Evolutionary conservation across 257 asterid species (phyloP).

Genomic region (Solanum commersonii): DNA sequence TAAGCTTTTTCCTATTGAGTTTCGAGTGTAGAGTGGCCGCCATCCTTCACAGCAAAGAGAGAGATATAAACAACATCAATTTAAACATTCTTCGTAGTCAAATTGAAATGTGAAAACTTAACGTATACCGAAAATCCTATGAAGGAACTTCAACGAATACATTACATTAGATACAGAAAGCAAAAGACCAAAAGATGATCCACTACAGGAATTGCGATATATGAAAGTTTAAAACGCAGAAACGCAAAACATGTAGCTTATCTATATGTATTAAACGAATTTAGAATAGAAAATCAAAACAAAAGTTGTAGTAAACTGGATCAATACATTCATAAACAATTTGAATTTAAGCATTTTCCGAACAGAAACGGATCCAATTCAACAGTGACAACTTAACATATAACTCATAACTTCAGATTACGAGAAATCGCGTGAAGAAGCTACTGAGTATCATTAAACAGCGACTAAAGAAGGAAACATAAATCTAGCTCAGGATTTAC

Average conservation of each 20-base stretch:
- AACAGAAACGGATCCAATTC: neutral
- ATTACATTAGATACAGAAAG: neutral
- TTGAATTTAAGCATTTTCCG: neutral
- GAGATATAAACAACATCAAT: neutral
- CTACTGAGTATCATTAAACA: neutral
- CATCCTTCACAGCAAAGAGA: slow-evolving; percentile 55
- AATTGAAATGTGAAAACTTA: neutral
- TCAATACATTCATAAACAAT: neutral
- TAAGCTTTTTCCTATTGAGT: slow-evolving; percentile 54
- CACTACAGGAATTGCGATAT: neutral
- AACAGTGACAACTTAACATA: neutral
- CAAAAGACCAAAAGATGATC: neutral
- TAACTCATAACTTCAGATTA: neutral
- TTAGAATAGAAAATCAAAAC: neutral
- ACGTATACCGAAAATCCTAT: neutral
- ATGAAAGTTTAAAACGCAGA: neutral
- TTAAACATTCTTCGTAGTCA: neutral
- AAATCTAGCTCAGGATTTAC: neutral
- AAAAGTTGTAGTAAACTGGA: slow-evolving; percentile 31
- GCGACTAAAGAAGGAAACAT: neutral
- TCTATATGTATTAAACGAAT: neutral
- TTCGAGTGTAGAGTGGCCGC: slow-evolving; percentile 90
- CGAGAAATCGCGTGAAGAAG: neutral
- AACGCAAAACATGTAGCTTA: neutral
- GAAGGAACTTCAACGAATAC: neutral